Base-by-base conservation (phyloP, 2,329 filamentous ascomycete species). In the Albifimbria verrucaria region DNA sequence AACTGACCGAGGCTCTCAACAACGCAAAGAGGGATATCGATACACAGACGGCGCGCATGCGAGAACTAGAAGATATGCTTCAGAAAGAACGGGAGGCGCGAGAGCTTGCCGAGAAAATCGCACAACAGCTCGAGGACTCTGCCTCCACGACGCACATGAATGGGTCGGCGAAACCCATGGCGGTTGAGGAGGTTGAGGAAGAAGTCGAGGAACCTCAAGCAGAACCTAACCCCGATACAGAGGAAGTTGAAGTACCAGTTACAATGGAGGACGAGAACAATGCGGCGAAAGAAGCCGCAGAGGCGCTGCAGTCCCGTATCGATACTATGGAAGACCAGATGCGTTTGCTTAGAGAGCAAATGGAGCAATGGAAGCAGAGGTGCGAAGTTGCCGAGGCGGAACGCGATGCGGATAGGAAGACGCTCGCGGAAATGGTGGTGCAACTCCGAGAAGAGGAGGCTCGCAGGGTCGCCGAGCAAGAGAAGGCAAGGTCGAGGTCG, bases 11-110 rank as follows among this genome's bases (percentile, higher is more conserved):
- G 62, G 90, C 90, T 20, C 76, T 99, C 43, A 89, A 88, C 51
- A 85, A 83, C 54, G 89, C 92, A 10, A 95, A 90, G 73, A 88
- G 88, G 61, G 92, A 97, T 66, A 84, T 97, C 42, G 92, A 95
- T 63, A 82, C 79, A n/a, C 92, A 97, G 67, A 86, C 84, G 49
- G 80, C 85, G 42, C 86, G 89, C 25, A 86, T 97, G 68, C 88
- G 86, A 60, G 88, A 92, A 62, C 75, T 97, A 12, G 93, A 97
- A 56, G 64, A 61, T 10, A 68, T 90, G 72, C 76, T 97, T 43
- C 83, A 80, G 48, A 86, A 88, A 64, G 94, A 99, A 70, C 83
- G 91, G 23, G 81, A 85, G 58, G 92, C 92, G 24, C 83, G 94
- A 52, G 87, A 95, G 63, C 80, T 85, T 50, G 93, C 93, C 0